Conservation (phyloP, 768 basidiomycete species). For the Lactarius vividus region DNA sequence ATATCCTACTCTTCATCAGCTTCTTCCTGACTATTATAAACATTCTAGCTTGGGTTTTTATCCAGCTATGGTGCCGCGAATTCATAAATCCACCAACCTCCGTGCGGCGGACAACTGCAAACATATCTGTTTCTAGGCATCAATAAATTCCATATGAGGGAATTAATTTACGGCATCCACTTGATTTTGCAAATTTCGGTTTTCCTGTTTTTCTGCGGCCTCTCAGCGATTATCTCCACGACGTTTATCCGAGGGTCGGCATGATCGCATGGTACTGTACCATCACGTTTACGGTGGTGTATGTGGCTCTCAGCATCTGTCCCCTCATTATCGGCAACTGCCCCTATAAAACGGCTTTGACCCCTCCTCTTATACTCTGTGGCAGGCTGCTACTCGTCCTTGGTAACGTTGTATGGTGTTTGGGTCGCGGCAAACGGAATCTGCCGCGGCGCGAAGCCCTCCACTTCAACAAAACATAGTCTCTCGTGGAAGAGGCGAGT, state of each 20-base stretch:
- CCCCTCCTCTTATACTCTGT: background rate
- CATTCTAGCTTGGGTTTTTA: constrained; percentile 6
- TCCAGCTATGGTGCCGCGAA: constrained; percentile 24
- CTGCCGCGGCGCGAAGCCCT: background rate
- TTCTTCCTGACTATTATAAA: constrained; percentile 13
- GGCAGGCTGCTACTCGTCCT: background rate
- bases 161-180: constrained; percentile 8
- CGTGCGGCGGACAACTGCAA: too few species aligned
- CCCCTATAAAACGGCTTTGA: constrained; percentile 21
- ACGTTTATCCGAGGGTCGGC: background rate
- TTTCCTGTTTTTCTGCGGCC: constrained; percentile 17
- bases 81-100: constrained; percentile 8
- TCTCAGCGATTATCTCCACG: constrained; percentile 14
- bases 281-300: background rate
- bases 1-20: constrained; percentile 15
- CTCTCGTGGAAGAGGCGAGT: background rate
- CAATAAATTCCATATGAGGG: background rate
- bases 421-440: too few species aligned
- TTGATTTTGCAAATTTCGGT: constrained; percentile 12
- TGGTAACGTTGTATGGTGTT: too few species aligned
- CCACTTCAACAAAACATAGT: background rate
- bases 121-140: constrained; percentile 13
- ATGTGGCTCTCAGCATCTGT: constrained; percentile 9
- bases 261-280: background rate
- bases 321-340: constrained; percentile 10